A percentile compares a stretch with the other conserved stretches of the same genome.
Conservation (phyloP, 495 filamentous ascomycete species). For the Neurospora intermedia region DNA sequence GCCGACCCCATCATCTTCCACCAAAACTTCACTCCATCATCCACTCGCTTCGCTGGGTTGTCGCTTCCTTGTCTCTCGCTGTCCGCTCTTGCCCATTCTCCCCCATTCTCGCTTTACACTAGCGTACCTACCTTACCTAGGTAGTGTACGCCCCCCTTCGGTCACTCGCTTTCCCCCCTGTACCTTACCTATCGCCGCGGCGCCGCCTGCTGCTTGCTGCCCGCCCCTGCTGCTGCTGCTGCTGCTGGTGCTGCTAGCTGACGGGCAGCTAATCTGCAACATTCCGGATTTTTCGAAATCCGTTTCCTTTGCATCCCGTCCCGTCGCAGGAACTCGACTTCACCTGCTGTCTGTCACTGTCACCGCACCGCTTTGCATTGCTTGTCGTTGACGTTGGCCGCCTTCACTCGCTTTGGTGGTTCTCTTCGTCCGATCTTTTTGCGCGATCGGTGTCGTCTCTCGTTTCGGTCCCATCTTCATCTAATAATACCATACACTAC, state of each 20-base stretch:
- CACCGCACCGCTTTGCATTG: neutral
- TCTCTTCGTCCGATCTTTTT: constrained; percentile 29
- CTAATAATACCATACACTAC: neutral
- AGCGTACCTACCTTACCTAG: too few species aligned
- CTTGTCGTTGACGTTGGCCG: constrained; percentile 12
- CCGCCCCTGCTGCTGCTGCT: neutral
- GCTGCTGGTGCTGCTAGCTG: neutral
- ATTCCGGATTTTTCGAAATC: neutral
- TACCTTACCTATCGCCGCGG: neutral
- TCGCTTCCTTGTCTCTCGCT: neutral
- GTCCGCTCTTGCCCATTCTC: neutral
- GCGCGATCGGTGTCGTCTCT: neutral
- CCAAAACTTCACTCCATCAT: neutral
- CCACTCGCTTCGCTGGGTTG: neutral
- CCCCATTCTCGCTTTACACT: neutral
- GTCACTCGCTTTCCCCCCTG: neutral
- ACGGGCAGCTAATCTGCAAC: neutral
- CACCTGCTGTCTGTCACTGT: neutral
- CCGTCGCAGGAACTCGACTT: neutral
- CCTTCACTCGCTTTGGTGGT: constrained; percentile 43
- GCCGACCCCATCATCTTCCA: neutral
- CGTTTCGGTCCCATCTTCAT: neutral
- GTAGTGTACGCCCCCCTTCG: neutral
- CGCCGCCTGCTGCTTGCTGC: neutral
- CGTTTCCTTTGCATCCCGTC: neutral